These are phyloP conservation scores for Quercus cerris DNA, from an alignment of 306 rosid species.

Conservation along the genomic window DNA sequence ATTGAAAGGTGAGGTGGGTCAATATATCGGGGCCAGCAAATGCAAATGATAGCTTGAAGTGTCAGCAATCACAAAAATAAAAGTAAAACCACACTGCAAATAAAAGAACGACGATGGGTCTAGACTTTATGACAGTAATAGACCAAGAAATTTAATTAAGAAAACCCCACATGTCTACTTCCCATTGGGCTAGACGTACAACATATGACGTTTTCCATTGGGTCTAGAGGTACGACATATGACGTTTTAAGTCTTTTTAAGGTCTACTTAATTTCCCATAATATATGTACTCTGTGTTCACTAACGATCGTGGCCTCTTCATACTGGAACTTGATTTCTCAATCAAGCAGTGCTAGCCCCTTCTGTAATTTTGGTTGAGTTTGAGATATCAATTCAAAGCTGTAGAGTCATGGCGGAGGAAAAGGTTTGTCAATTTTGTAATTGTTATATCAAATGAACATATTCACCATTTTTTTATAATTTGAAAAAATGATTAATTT, in stretches of 20 bases:
- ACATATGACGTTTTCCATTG: background rate
- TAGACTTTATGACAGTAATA: background rate
- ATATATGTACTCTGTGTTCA: too few species aligned
- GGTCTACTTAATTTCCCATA: background rate
- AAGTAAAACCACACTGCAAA: background rate
- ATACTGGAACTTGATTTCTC: background rate
- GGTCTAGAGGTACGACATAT: too few species aligned
- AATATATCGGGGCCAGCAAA: background rate
- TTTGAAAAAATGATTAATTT: too few species aligned
- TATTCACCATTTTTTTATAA: too few species aligned
- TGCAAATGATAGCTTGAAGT: conserved; percentile 12
- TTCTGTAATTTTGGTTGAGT: conserved; percentile 16
- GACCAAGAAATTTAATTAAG: conserved; percentile 2
- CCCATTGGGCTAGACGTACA: conserved; percentile 8
- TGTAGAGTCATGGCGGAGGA: conserved; percentile 27
- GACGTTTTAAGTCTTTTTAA: background rate
- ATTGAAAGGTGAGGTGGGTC: too few species aligned
- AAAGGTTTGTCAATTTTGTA: conserved; percentile 27
- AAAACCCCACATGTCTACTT: conserved; percentile 4
- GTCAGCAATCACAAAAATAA: background rate
- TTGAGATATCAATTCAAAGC: conserved; percentile 9
- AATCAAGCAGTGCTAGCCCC: background rate
- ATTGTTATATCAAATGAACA: too few species aligned
- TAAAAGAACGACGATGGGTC: background rate
- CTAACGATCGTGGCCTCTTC: background rate